phyloP scores from a whole-genome alignment of 495 filamentous ascomycete species.

The Neurospora tetraspora region DNA sequence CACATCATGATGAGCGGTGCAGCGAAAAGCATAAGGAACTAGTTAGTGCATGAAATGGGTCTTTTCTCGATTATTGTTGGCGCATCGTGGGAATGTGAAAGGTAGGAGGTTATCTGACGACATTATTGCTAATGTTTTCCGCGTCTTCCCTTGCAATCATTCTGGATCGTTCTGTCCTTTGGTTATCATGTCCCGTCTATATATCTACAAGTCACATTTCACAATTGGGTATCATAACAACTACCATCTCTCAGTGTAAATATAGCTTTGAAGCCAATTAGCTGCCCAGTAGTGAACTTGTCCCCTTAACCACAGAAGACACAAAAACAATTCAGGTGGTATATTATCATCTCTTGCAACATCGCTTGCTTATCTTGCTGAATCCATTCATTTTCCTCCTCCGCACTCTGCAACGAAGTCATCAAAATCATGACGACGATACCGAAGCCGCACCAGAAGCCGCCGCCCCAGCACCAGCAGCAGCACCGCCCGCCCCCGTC shows the following conservation, averaged over 20 bases:
- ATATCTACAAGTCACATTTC: neutral
- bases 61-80: neutral
- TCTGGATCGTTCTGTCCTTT: neutral
- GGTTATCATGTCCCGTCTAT: neutral
- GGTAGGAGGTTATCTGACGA: neutral
- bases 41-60: neutral
- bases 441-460: neutral
- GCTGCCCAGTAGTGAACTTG: neutral
- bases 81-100: neutral
- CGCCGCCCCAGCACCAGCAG: neutral
- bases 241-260: neutral
- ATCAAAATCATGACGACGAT: neutral
- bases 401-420: neutral
- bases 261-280: neutral
- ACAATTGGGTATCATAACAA: neutral
- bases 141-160: neutral
- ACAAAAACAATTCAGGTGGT: neutral
- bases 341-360: neutral
- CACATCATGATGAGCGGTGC: neutral
- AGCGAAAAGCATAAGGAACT: neutral
- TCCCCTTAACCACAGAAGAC: neutral
- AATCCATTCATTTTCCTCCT: neutral
- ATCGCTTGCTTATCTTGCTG: neutral
- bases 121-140: neutral
- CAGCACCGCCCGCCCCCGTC: constrained; percentile 16